Conservation (phyloP, 1,284 basidiomycete genomes). For the Papiliotrema laurentii region DNA sequence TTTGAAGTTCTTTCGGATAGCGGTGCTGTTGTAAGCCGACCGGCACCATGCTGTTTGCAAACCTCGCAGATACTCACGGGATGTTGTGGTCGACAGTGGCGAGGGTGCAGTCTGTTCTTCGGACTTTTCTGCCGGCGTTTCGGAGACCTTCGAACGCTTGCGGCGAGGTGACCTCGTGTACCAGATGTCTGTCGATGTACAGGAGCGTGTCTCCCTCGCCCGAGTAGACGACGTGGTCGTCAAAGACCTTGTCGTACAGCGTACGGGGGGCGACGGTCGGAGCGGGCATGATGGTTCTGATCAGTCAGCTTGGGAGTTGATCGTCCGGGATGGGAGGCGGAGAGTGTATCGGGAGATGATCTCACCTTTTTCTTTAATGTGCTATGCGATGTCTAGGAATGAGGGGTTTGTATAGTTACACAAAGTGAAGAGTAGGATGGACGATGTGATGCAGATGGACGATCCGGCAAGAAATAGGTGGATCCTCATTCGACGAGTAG, state of each 20-base stretch:
- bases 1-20: slow-evolving; percentile 78
- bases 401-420: too few relatives aligned
- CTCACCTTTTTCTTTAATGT: too few relatives aligned
- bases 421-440: background rate
- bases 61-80: slow-evolving; percentile 60
- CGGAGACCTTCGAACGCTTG: slow-evolving; percentile 95
- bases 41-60: background rate
- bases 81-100: slow-evolving; percentile 95
- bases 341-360: too few relatives aligned
- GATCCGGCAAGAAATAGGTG: background rate
- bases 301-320: too few relatives aligned
- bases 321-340: too few relatives aligned
- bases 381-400: too few relatives aligned
- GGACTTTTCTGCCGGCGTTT: slow-evolving; percentile 73
- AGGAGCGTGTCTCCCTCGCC: slow-evolving; percentile 81
- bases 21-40: slow-evolving; percentile 63
- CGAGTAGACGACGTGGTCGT: slow-evolving; percentile 81
- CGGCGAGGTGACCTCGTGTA: slow-evolving; percentile 93
- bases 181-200: slow-evolving; percentile 93
- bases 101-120: slow-evolving; percentile 87
- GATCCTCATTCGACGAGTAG: background rate
- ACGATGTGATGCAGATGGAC: background rate
- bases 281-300: slow-evolving; percentile 48
- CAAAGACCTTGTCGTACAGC: slow-evolving; percentile 93
- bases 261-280: slow-evolving; percentile 62